Evolutionary conservation across 2,329 filamentous ascomycete species (phyloP), one percentile per base, ranked within the genome.

Genomic region (Blastomyces emzantsi): DNA sequence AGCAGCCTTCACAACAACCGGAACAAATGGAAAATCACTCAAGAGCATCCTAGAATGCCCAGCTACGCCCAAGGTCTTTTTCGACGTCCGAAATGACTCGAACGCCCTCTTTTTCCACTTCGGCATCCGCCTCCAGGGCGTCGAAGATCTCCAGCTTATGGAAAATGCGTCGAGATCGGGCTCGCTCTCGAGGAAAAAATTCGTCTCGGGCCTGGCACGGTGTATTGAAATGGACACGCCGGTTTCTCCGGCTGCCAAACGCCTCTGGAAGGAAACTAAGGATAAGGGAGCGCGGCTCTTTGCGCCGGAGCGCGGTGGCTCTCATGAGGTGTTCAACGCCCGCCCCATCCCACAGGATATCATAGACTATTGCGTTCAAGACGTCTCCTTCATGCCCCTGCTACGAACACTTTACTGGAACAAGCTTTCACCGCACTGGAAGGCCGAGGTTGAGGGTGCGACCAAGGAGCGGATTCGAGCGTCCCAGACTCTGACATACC

Each of bases 81-180:
- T 85, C 67, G 84, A 87, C 64, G 75, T 87, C 19, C 81, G 83
- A 2, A 83, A 82, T 66, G 82, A 85, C 67, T 83, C 84, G 0
- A 81, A 86, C 66, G 83, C 83, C 0, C 71, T 87, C 0, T 83
- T 75, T 68, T 69, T 54, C 55, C 79, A 77, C 43, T 85, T 73
- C 65, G 51, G 68, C 0, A 74, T 87, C 65, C 30, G 63, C 0
- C 67, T 86, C 0, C 64, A 66, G 0, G 79, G 81, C 0, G 69
- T 85, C 11, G 65, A 79, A 2, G 83, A 87, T 66, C 62, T 87
- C 0, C 83, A 87, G 68, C 74, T 87, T 0, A 81, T 86, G 78
- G 82, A 86, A 68, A 67, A 80, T 3, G 82, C 78, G 0, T 69
- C 69, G 0, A 70, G 78, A 8, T 47, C 22, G 1, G 45, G 17